These are phyloP conservation scores for Cairneyella variabilis DNA, from an alignment of 495 filamentous ascomycete species.

Conservation along the genomic window DNA sequence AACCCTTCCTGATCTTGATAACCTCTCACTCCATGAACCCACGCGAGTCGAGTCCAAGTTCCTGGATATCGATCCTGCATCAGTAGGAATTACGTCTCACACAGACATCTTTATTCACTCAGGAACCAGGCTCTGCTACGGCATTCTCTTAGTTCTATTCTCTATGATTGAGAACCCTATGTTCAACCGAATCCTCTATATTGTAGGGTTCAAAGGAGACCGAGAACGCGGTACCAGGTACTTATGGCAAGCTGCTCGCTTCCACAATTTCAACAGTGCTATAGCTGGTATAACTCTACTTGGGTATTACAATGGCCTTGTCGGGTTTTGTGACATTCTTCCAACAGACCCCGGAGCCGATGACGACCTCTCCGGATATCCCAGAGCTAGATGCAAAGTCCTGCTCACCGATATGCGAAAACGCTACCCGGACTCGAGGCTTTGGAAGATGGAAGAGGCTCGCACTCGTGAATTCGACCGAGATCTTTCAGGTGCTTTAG, in stretches of 20 bases:
- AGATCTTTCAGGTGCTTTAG: conserved; percentile 63
- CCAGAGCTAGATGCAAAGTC: conserved; percentile 61
- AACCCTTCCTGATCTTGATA: neutral
- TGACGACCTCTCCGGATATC: conserved; percentile 61
- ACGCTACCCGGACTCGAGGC: conserved; percentile 74
- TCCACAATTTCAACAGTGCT: conserved; percentile 85
- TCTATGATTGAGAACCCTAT: conserved; percentile 81
- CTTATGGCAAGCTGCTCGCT: conserved; percentile 90
- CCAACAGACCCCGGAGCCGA: conserved; percentile 53
- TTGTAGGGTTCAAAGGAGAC: conserved; percentile 92
- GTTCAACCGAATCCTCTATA: conserved; percentile 75
- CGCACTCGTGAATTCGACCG: conserved; percentile 68
- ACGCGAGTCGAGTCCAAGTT: conserved; percentile 14
- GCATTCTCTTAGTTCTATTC: conserved; percentile 76
- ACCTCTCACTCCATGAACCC: neutral
- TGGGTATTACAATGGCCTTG: conserved; percentile 81
- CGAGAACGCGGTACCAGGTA: conserved; percentile 76
- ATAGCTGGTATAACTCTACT: conserved; percentile 79
- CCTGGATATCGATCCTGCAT: conserved; percentile 45
- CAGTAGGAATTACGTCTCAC: conserved; percentile 39
- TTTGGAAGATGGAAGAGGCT: conserved; percentile 91
- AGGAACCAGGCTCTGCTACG: conserved; percentile 84
- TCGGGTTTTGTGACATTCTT: conserved; percentile 85
- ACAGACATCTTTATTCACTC: conserved; percentile 87
- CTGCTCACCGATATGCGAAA: conserved; percentile 69